Percentiles rank a stretch among this genome's conserved stretches.
These are phyloP conservation scores for Xenoacremonium recifei DNA, from an alignment of 2,329 filamentous ascomycete species.

Conservation along the genomic window DNA sequence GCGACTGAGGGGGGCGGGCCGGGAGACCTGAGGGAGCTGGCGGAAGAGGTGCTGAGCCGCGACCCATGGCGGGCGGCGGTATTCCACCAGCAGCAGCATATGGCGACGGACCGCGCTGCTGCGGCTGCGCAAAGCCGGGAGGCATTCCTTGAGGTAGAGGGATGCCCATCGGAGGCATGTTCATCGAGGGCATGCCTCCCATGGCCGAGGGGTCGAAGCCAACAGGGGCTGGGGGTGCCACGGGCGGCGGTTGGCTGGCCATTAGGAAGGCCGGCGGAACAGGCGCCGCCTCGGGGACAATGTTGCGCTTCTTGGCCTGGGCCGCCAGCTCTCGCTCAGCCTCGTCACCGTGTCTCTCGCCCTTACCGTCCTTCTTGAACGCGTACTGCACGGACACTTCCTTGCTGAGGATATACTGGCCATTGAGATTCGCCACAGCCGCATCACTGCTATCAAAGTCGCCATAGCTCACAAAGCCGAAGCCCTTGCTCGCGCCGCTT, in stretches of 20 bases:
- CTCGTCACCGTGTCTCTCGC: conserved; percentile 90
- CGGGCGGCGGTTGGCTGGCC: conserved; percentile 23
- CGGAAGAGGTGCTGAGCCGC: conserved; percentile 39
- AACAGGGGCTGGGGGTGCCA: conserved; percentile 23
- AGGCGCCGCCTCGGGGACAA: conserved; percentile 76
- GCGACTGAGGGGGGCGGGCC: conserved; percentile 47
- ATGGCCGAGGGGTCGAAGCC: conserved; percentile 37
- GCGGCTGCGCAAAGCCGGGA: conserved; percentile 37
- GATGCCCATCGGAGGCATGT: conserved; percentile 33
- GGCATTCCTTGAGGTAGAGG: conserved; percentile 38
- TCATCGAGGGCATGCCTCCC: conserved; percentile 26
- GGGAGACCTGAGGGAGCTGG: conserved; percentile 51
- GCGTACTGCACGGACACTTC: conserved; percentile 96
- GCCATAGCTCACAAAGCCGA: conserved; percentile 91
- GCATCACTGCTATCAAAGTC: conserved; percentile 93
- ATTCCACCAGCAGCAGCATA: conserved; percentile 29
- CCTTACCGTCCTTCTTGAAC: conserved; percentile 99
- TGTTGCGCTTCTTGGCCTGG: conserved; percentile 91
- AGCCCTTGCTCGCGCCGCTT: conserved; percentile 84
- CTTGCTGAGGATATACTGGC: conserved; percentile 96
- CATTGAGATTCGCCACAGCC: conserved; percentile 89
- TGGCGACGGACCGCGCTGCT: conserved; percentile 32
- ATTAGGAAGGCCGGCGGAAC: conserved; percentile 70
- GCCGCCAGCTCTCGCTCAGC: conserved; percentile 89
- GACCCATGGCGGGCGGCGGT: conserved; percentile 26